Conservation (phyloP, 2,329 filamentous ascomycete genomes). For the Stagonosporopsis cucurbitacearum region DNA sequence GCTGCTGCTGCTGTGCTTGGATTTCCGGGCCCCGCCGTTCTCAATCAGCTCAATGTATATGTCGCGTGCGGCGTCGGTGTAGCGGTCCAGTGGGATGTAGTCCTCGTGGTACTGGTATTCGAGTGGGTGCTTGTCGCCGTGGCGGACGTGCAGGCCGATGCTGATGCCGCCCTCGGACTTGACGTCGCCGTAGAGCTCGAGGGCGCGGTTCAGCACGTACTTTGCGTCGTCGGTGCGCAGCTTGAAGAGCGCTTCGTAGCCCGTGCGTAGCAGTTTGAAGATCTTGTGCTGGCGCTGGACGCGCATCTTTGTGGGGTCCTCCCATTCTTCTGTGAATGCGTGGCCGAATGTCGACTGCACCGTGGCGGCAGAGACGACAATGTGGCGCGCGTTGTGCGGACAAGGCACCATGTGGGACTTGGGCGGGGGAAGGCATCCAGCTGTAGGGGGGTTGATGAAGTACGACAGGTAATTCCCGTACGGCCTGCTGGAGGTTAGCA, state of each 20-base stretch:
- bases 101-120: constrained; percentile 78
- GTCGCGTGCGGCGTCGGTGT: constrained; percentile 65
- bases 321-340: constrained; percentile 61
- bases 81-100: constrained; percentile 77
- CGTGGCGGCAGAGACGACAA: constrained; percentile 75
- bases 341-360: constrained; percentile 68
- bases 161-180: constrained; percentile 59
- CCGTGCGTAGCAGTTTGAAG: constrained; percentile 70
- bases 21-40: constrained; percentile 45
- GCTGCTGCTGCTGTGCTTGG: no score
- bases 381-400: constrained; percentile 75
- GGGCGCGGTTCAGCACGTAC: constrained; percentile 68
- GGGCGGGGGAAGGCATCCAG: constrained; percentile 74
- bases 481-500: constrained; percentile 56
- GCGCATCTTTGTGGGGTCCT: constrained; percentile 57
- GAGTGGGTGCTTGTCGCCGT: constrained; percentile 77
- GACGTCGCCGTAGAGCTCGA: constrained; percentile 60
- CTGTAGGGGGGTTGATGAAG: constrained; percentile 71
- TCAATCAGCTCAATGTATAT: constrained; percentile 58
- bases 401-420: constrained; percentile 79
- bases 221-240: constrained; percentile 68
- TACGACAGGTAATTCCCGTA: constrained; percentile 78
- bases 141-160: constrained; percentile 79
- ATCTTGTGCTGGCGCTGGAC: constrained; percentile 65
- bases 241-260: constrained; percentile 77